Conservation (phyloP, 495 filamentous ascomycete species). For the Paragyromitra xinjiangensis region DNA sequence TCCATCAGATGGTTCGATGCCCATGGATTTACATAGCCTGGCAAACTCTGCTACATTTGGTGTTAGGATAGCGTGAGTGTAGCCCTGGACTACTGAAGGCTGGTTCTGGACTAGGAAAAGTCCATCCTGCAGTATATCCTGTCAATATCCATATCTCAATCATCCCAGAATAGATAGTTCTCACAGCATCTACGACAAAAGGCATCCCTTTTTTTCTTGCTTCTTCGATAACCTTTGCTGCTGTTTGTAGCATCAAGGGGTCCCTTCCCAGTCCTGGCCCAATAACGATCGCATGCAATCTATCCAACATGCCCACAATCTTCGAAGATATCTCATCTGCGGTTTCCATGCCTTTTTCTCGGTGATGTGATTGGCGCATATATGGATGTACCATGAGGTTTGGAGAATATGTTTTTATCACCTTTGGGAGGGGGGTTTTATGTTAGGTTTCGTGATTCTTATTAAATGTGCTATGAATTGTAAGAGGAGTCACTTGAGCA, state of each 20-base stretch:
- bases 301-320: conserved; percentile 80
- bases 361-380: conserved; percentile 76
- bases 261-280: conserved; percentile 93
- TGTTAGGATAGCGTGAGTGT: conserved; percentile 85
- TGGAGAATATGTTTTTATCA: conserved; percentile 97
- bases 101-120: conserved; percentile 76
- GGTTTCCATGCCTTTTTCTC: conserved; percentile 60
- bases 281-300: conserved; percentile 91
- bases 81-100: conserved; percentile 81
- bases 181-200: conserved; percentile 82
- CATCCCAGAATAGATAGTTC: not conserved
- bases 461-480: conserved; percentile 15
- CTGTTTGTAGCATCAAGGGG: conserved; percentile 86
- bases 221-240: conserved; percentile 78
- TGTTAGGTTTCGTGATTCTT: conserved; percentile 43
- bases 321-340: conserved; percentile 68
- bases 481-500: conserved; percentile 62
- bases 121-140: conserved; percentile 68
- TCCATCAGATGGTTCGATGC: conserved; percentile 61
- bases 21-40: conserved; percentile 72
- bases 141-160: not conserved
- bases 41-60: conserved; percentile 95
- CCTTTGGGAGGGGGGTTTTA: conserved; percentile 55
- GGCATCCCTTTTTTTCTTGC: conserved; percentile 77
- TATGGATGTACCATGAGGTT: conserved; percentile 98